Evolutionary conservation across 2,329 filamentous ascomycete genomes (phyloP), one percentile per base, ranked within the genome.

Genomic region (Lachnellula occidentalis): DNA sequence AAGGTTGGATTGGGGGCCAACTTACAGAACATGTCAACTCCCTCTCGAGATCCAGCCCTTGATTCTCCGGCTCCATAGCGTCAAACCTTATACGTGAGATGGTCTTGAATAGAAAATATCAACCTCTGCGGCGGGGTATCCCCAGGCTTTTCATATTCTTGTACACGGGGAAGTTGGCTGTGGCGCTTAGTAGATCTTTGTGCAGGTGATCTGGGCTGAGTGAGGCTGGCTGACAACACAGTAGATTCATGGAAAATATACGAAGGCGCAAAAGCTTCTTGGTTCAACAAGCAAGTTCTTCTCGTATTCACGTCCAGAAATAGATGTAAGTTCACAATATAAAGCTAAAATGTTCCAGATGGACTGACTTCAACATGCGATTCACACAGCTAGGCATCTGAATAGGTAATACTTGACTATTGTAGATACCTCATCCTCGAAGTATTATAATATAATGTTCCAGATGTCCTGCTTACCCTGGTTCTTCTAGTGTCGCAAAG

Each of bases 11-110:
- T 51, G 39, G 45, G 52, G 57, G 50, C 48, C 51, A 42, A 82
- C 88, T 75, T 80, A 96, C 92, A 70, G 92, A 95, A 76, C 92
- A 97, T 51, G 87, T 92, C 74, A 97, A 77, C 80, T 99, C 94
- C 72, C 87, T 92, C 75, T 96, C 94, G 64, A 96, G 78, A 72
- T 95, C 90, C 66, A 84, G 71, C 56, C 73, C 76, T 58, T 74
- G 71, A 64, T 74, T 77, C 67, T 75, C 72, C 61, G 75, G 70
- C 65, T 77, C 77, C 21, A 39, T 52, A 11, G 48, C 24, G 49
- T 15, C 34, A 39, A 14, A 46, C 14, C 37, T 22, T n/a, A 45
- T 27, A 47, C n/a, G 17, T 39, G 50, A n/a, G 37, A 17, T n/a
- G 27, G 27, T 11, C 34, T 24, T n/a, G 12, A 15, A 15, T 46